These are phyloP conservation scores for Saccharomyces hybrid DNA, from an alignment of 1,139 yeast species.

Conservation along the genomic window DNA sequence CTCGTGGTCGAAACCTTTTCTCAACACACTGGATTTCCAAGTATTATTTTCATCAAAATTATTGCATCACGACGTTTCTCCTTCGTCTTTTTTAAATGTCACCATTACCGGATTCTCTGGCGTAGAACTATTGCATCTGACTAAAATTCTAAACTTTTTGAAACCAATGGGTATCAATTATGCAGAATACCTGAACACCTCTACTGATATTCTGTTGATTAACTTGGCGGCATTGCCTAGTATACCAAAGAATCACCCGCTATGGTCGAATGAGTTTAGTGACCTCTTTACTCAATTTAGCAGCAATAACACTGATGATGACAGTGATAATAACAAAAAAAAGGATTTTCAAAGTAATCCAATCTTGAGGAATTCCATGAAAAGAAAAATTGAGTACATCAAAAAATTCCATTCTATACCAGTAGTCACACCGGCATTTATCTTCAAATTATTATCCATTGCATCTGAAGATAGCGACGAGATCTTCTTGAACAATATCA, in stretches of 20 bases:
- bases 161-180: conserved; percentile 41
- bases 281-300: conserved; percentile 20
- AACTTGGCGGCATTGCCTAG: conserved; percentile 40
- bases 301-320: conserved; percentile 3
- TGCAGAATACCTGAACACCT: conserved; percentile 45
- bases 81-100: conserved; percentile 37
- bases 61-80: conserved; percentile 13
- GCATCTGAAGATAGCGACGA: not conserved
- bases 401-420: conserved; percentile 39
- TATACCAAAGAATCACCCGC: conserved; percentile 27
- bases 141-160: conserved; percentile 49
- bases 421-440: conserved; percentile 28
- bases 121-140: conserved; percentile 68
- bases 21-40: conserved; percentile 34
- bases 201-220: conserved; percentile 57
- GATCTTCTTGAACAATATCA: conserved; percentile 22
- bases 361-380: conserved; percentile 29
- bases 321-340: not conserved
- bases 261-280: conserved; percentile 28
- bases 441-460: conserved; percentile 22
- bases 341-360: conserved; percentile 12
- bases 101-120: conserved; percentile 80
- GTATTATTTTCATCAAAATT: conserved; percentile 14
- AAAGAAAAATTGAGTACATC: conserved; percentile 38
- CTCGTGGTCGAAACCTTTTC: conserved; percentile 65